Evolutionary conservation across 139 green algal species (phyloP), one percentile per base, ranked within the genome.

Genomic region (Haematococcus sp.): DNA sequence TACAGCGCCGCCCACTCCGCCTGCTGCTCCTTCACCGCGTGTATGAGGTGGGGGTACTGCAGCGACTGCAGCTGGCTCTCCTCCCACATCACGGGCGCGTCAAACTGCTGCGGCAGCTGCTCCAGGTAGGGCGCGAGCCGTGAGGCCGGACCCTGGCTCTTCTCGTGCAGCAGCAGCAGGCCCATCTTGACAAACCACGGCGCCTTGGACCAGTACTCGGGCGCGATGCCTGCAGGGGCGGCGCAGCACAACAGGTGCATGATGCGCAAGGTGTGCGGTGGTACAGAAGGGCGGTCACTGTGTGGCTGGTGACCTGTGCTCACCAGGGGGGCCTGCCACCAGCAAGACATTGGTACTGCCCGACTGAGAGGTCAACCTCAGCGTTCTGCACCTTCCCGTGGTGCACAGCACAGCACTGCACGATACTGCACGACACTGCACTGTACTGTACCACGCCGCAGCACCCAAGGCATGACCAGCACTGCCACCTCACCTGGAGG

Each of bases 161-260:
- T 65, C 74, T 96, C 88, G 52, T 81, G 46, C 51, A 97, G 76
- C 54, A 97, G 73, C 69, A 91, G 81, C 17, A 92, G 69, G 1
- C 76, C 89, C 61, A 96, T 77, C 80, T 91, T 90, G 3, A 90
- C 77, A 71, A 84, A 91, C 86, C 89, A 93, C 11, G 87, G 83
- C 1, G 74, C 76, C 15, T 69, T 30, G 44, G 78, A 63, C 81
- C 84, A 95, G 44, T 83, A 92, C 17, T 74, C 83, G 32, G 68
- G 40, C 7, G 40, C 7, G 40, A 49, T 49, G 40, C 40, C 40
- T 49, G 40, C 40, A 49, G 40, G 7, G 11, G 40, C 40, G 40
- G n/a, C n/a, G n/a, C n/a, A n/a, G n/a, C n/a, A n/a, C n/a, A n/a
- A n/a, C n/a, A n/a, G n/a, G n/a, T n/a, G n/a, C n/a, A n/a, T n/a